Base-by-base conservation (phyloP, 768 basidiomycete species). In the Cystobasidium onofrii region DNA sequence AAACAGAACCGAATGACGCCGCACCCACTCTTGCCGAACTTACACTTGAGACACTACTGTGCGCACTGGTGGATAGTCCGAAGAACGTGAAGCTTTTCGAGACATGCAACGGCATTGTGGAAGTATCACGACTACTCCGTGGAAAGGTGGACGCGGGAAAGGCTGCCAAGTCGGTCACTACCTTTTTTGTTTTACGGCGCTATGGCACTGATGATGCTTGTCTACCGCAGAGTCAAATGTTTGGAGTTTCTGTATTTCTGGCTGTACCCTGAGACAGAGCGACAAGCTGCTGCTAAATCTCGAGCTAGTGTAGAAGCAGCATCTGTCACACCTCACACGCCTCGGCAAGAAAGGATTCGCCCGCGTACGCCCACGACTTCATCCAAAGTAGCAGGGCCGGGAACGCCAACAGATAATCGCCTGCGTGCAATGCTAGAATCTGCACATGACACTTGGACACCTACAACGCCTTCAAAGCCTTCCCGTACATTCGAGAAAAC, bases 171-270 rank as follows among this genome's bases (percentile, higher is more conserved):
- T 60, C 1, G 34, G 73, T 70, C 34, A 13, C 31, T 67, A 34
- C 43, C 18, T 1, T n/a, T 23, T 23, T 1, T 33, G 27, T 43
- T 20, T 9, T 34, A 41, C 71, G 27, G 4, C 15, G 17, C 27
- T 44, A 3, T 27, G 46, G 17, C 15, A 34, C 36, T 41, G 23
- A 64, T 25, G 10, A 36, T 13, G 33, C 54, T 18, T 15, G 27
- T 13, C 44, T 64, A 23, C 17, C 33, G 44, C 73, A 74, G 73
- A 55, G 36, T 74, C 23, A 74, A 74, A 71, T 54, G 50, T 54
- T 63, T 74, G 7, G 73, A 74, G 57, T 73, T 74, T 33, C 70
- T 74, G 7, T 74, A 74, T 29, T 74, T 74, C 54, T 74, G 64
- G 31, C 69, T 74, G 12, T 61, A 54, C 52, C 73, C 73, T 1